Evolutionary conservation across 371 early-diverging fungal species (phyloP), one percentile per base, ranked within the genome.

Genomic region (Zychaea mexicana): DNA sequence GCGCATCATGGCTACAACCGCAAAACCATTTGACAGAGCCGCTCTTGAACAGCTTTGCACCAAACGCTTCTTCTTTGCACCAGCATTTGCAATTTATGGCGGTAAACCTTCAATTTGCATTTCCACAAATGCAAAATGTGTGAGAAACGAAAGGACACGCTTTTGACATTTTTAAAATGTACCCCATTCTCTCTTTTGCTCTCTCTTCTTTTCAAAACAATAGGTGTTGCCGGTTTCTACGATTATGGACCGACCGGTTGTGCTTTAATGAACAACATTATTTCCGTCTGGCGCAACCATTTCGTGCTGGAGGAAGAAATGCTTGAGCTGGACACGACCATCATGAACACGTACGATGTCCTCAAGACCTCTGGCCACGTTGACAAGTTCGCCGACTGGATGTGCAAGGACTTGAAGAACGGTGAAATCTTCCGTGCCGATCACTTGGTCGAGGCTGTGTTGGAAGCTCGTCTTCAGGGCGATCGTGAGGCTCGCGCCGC

Each of bases 351-450:
- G 6, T 89, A 96, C 64, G 93, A 95, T 42, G 99, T 99, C 31
- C 83, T 99, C 42, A 98, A 99, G 86, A 96, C 98, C 24, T 98
- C 98, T 42, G 99, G 99, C 52, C 99, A 99, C 86, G 99, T 99
- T 19, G 99, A 99, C 53, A 96, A 96, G 70, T 99, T 99, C 81
- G 90, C 96, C 59, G 99, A 99, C 85, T 96, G 94, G 87, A 97
- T 99, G 96, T 92, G 94, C 78, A 93, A 91, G 71, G 99, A 99
- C 82, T 74, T 87, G 36, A 91, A 90, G 76, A 97, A 89, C 67
- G 97, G 98, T 61, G 97, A 98, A 61, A 92, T 96, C 64, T 97
- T 93, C 88, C 90, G 99, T 67, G 99, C 99, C 36, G 99, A 99
- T 83, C 99, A 99, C 78, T 83, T 98, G 62, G 91, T 99, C 32